Evolutionary conservation across 2,329 filamentous ascomycete species (phyloP).

Genomic region (Ophiosphaerella narmari): DNA sequence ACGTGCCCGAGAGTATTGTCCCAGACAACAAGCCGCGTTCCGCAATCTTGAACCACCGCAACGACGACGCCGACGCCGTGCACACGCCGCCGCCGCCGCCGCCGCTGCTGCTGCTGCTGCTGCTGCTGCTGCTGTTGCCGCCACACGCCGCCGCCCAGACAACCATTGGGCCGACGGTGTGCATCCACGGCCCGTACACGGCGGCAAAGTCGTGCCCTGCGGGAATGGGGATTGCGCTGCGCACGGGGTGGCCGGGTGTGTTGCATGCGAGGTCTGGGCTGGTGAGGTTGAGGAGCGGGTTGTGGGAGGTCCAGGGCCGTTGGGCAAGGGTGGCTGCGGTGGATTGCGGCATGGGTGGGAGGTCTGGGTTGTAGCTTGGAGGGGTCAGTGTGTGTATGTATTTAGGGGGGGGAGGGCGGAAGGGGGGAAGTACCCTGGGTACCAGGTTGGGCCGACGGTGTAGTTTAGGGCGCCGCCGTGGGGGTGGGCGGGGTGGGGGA

Average conservation of each 20-base stretch:
- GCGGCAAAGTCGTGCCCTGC: conserved; percentile 34
- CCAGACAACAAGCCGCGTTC: conserved; percentile 26
- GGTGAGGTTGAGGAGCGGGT: conserved; percentile 32
- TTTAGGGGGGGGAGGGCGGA: background rate
- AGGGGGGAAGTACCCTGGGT: conserved; percentile 23
- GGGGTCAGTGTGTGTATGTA: background rate
- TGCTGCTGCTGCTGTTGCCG: no score
- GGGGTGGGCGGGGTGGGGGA: conserved; percentile 7
- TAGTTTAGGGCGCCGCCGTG: conserved; percentile 38
- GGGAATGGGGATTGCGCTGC: conserved; percentile 28
- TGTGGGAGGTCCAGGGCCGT: conserved; percentile 35
- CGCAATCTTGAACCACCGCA: conserved; percentile 37
- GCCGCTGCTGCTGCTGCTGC: no score
- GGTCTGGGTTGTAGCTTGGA: conserved; percentile 33
- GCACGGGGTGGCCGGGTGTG: conserved; percentile 29
- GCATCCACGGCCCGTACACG: conserved; percentile 35
- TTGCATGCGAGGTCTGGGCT: conserved; percentile 36
- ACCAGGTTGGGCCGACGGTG: conserved; percentile 37
- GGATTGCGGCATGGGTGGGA: conserved; percentile 24
- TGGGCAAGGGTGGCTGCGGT: conserved; percentile 28
- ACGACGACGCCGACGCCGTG: no score
- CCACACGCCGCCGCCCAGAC: conserved; percentile 13
- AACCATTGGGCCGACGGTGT: conserved; percentile 39
- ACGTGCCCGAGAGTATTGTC: conserved; percentile 25
- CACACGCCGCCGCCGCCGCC: no score